A percentile compares a stretch with the other conserved stretches of the same genome.
These are phyloP conservation scores for Macadamia integrifolia DNA, from an alignment of 164 flowering plant genomes.

Conservation along the genomic window DNA sequence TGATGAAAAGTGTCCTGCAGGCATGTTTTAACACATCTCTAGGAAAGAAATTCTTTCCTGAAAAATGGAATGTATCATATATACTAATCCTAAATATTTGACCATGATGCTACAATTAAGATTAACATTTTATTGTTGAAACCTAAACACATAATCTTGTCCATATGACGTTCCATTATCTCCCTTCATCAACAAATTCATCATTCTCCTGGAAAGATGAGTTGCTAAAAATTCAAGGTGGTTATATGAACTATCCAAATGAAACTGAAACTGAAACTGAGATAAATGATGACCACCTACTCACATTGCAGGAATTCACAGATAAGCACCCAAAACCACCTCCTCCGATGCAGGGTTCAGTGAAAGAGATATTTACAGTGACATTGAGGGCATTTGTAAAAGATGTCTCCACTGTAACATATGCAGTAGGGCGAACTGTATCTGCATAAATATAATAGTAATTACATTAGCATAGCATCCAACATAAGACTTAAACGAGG, in stretches of 20 bases:
- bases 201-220: background rate
- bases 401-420: slow-evolving; percentile 41
- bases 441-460: slow-evolving; percentile 47
- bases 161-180: no score
- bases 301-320: slow-evolving; percentile 82
- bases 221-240: background rate
- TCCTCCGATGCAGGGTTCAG: slow-evolving; percentile 64
- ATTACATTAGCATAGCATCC: slow-evolving; percentile 3
- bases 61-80: no score
- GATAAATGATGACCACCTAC: slow-evolving; percentile 34
- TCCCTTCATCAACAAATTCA: no score
- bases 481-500: background rate
- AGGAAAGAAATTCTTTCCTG: no score
- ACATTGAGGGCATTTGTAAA: slow-evolving; percentile 65
- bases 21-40: no score
- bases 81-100: no score
- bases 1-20: slow-evolving; percentile 10
- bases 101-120: no score
- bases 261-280: background rate
- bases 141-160: no score
- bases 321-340: slow-evolving; percentile 77
- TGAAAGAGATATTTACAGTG: slow-evolving; percentile 64
- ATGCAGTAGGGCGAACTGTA: slow-evolving; percentile 85
- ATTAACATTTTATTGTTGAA: no score
- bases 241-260: background rate